Evolutionary conservation across 2,329 filamentous ascomycete genomes (phyloP).

Genomic region (Xylariomycetidae sp.): DNA sequence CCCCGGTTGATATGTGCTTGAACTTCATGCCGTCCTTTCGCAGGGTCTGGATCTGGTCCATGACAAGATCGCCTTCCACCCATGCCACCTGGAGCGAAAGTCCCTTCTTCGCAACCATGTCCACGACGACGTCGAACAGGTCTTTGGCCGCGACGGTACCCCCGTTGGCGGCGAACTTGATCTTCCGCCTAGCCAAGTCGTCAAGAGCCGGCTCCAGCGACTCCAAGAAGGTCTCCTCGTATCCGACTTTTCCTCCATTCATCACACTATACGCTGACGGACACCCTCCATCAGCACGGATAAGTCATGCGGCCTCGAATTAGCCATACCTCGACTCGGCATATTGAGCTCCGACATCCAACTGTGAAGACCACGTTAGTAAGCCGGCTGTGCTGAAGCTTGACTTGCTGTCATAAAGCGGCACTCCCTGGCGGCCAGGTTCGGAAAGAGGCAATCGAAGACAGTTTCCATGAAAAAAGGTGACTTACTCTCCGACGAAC

Average conservation of each 20-base stretch:
- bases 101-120: slow-evolving; percentile 1
- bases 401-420: too few species aligned
- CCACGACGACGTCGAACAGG: slow-evolving; percentile 2
- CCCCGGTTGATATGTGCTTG: slow-evolving; percentile 1
- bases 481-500: slow-evolving; percentile 5
- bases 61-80: slow-evolving; percentile 1
- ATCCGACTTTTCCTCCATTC: slow-evolving; percentile 1
- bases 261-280: slow-evolving; percentile 3
- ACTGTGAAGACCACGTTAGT: too few species aligned
- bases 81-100: background rate
- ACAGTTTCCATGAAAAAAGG: too few species aligned
- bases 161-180: slow-evolving; percentile 2
- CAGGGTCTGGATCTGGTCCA: slow-evolving; percentile 1
- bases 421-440: too few species aligned
- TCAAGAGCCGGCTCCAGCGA: slow-evolving; percentile 5
- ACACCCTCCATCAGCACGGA: too few species aligned
- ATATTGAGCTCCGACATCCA: slow-evolving; percentile 9
- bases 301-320: too few species aligned
- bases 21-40: slow-evolving; percentile 1
- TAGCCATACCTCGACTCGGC: slow-evolving; percentile 3
- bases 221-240: slow-evolving; percentile 5
- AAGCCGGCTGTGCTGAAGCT: too few species aligned
- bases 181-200: slow-evolving; percentile 2
- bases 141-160: slow-evolving; percentile 1
- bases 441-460: too few species aligned